phyloP scores from a whole-genome alignment of 805 yeast genomes.

The Lipomyces anomalus region DNA sequence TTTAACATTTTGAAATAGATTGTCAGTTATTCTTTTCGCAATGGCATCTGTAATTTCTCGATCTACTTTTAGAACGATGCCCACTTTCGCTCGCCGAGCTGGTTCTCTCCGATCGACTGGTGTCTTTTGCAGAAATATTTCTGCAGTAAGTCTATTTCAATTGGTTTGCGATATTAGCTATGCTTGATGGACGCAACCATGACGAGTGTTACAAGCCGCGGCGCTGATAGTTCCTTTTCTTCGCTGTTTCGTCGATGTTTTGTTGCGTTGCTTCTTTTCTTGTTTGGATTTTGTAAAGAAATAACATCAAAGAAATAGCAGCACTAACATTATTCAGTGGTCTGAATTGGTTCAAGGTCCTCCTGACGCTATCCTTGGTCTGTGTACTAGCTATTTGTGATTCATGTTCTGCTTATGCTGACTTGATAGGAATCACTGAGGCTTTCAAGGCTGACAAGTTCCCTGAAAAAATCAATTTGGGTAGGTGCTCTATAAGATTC shows the following conservation, averaged over 20 bases:
- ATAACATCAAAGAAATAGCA: too few species aligned
- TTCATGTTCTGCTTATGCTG: not conserved
- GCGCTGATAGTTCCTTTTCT: too few species aligned
- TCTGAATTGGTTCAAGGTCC: constrained; percentile 53
- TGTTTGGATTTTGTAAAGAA: too few species aligned
- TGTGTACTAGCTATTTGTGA: not conserved
- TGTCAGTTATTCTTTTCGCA: not conserved
- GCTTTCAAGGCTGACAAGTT: constrained; percentile 59
- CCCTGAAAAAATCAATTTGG: constrained; percentile 48
- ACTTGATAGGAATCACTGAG: constrained; percentile 60
- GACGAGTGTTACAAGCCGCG: too few species aligned
- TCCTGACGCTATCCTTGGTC: constrained; percentile 68
- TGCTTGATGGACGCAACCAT: too few species aligned
- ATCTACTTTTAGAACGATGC: too few species aligned
- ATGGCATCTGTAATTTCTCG: not conserved
- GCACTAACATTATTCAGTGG: constrained; percentile 7
- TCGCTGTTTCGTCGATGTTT: too few species aligned
- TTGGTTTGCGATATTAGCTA: too few species aligned
- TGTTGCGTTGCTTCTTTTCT: too few species aligned
- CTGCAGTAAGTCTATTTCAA: not conserved
- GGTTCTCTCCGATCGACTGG: too few species aligned
- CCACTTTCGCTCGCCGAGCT: too few species aligned
- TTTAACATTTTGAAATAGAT: too few species aligned
- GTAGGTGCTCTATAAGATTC: constrained; percentile 29
- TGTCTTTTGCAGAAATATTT: not conserved